Base-by-base conservation (phyloP, 495 filamentous ascomycete species). In the Penicillium cataractarum region DNA sequence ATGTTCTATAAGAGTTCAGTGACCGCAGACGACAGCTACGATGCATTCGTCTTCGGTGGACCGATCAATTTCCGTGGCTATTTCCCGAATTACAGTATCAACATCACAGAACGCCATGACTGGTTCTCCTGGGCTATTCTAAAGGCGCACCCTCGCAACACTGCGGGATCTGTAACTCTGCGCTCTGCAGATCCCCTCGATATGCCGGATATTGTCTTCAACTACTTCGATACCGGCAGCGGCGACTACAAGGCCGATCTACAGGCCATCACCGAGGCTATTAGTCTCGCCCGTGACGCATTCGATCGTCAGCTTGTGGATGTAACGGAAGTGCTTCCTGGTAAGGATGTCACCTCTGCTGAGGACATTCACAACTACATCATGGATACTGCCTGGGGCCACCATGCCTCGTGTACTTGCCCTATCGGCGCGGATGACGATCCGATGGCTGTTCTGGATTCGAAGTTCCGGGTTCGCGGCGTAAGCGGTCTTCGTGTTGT, bases 321-420 rank as follows among this genome's bases (percentile, higher is more conserved):
- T 6, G 54, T 83, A 4, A 64, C 63, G 2, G 83, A 86, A 70
- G 74, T 80, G 4, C 68, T 74, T 50, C 87, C 85, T 1, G 83
- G 82, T 4, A 42, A 62, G 4, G 68, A 77, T 5, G 67, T 81
- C 8, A 59, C 51, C n/a, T 69, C 76, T 2, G 65, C 76, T 27
- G 82, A 69, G 39, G 68, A 82, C 5, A 66, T 85, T 31, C 71
- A 84, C 51, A 64, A 80, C 39, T 86, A 76, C 58, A 77, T 84
- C 51, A 80, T 76, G 69, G 73, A 86, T 49, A 72, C 75, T 22
- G 73, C 82, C 3, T 89, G 83, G 82, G 85, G 86, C 0, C 84
- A 88, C 53, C 86, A 89, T 65, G 84, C 84, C 5, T 83, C 77
- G n/a, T 84, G 81, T 55, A 86, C 84, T 10, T 83, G 79, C 49